Percentiles rank a stretch among this genome's conserved stretches.
phyloP scores from a whole-genome alignment of 192 early-diverging fungal species.

The Chytriomyces sp. region DNA sequence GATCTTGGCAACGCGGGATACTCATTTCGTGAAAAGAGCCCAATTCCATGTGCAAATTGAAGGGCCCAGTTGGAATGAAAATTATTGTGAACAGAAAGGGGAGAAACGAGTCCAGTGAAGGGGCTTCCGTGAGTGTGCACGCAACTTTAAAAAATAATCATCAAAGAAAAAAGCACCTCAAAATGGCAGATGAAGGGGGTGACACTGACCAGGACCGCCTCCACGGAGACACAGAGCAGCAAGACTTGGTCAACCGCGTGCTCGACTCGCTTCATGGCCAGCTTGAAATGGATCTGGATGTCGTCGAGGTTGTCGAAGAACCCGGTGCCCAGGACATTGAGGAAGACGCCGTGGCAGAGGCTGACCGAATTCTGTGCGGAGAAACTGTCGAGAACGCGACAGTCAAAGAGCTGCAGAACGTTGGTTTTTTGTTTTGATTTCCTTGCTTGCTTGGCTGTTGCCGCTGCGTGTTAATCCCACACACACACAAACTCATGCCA shows the following conservation, averaged over 20 bases:
- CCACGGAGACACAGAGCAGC: background rate
- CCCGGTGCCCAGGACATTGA: slow-evolving; percentile 15
- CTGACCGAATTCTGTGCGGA: slow-evolving; percentile 23
- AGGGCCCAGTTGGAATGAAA: too few relatives aligned
- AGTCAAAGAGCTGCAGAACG: slow-evolving; percentile 48
- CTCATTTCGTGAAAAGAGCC: too few relatives aligned
- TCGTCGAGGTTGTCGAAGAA: slow-evolving; percentile 10
- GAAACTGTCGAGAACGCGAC: slow-evolving; percentile 18
- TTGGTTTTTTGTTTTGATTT: slow-evolving; percentile 11
- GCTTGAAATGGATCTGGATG: slow-evolving; percentile 12
- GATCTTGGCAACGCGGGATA: too few relatives aligned
- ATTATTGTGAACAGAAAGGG: too few relatives aligned
- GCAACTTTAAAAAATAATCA: too few relatives aligned
- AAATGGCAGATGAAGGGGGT: background rate
- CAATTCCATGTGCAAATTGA: too few relatives aligned
- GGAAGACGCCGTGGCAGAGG: slow-evolving; percentile 31
- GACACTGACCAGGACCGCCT: background rate
- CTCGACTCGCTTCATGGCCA: background rate
- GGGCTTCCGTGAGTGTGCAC: too few relatives aligned
- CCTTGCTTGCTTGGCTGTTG: background rate
- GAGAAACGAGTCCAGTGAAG: too few relatives aligned
- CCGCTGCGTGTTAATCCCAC: background rate
- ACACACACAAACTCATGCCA: slow-evolving; percentile 1
- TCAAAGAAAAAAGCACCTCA: too few relatives aligned
- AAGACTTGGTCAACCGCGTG: background rate